These are phyloP conservation scores for Aquilaria yunnanensis DNA, from an alignment of 345 rosid species.

Conservation along the genomic window DNA sequence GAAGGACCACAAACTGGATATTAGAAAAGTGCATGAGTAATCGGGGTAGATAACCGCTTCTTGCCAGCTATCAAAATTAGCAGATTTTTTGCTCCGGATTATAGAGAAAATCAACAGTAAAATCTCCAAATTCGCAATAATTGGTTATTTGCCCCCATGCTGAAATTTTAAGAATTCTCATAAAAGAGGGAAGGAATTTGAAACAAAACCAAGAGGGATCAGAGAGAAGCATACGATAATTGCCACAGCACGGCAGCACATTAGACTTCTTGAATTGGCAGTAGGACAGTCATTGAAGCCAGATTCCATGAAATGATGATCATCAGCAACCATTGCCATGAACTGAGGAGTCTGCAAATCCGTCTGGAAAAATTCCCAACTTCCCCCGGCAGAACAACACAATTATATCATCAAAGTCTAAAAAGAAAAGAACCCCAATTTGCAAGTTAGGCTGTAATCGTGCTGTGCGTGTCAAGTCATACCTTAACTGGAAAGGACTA, in stretches of 20 bases:
- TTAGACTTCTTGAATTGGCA: slow-evolving; percentile 46
- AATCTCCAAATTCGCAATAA: neutral
- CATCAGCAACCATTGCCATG: slow-evolving; percentile 34
- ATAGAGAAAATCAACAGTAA: no score
- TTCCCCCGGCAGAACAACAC: slow-evolving; percentile 27
- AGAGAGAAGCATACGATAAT: slow-evolving; percentile 40
- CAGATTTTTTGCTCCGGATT: neutral
- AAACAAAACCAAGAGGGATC: slow-evolving; percentile 7
- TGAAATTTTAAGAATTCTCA: neutral
- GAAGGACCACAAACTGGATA: slow-evolving; percentile 62
- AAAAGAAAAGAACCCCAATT: neutral
- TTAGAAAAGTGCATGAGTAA: neutral
- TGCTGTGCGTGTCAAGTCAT: slow-evolving; percentile 3
- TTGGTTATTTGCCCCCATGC: neutral
- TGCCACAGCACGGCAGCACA: slow-evolving; percentile 67
- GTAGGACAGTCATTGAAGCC: slow-evolving; percentile 42
- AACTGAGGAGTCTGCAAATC: slow-evolving; percentile 42
- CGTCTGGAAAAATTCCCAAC: slow-evolving; percentile 57
- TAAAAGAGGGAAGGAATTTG: neutral
- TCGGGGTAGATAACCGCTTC: neutral
- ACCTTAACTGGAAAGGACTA: slow-evolving; percentile 61
- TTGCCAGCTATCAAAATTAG: no score
- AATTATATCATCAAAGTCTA: neutral
- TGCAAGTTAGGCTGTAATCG: neutral
- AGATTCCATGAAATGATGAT: slow-evolving; percentile 30